phyloP scores from a whole-genome alignment of 2,329 filamentous ascomycete species.

The Botrytis hyacinthi region DNA sequence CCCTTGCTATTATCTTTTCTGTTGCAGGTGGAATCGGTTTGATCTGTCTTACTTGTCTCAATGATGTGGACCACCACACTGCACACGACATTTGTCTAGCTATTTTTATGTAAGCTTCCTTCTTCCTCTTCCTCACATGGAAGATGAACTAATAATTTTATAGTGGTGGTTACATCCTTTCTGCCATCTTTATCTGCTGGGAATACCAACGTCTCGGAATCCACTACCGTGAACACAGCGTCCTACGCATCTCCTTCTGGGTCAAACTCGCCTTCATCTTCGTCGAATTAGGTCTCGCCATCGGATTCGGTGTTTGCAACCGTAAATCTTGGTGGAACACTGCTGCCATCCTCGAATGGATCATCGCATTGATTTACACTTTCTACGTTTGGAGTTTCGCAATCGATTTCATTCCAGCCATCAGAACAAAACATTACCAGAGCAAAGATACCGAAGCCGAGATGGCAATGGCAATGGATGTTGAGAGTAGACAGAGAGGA shows the following conservation, averaged over 20 bases:
- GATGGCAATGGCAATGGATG: slow-evolving; percentile 25
- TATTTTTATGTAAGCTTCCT: slow-evolving; percentile 55
- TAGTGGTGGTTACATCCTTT: slow-evolving; percentile 72
- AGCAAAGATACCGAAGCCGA: slow-evolving; percentile 32
- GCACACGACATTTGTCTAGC: slow-evolving; percentile 73
- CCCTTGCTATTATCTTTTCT: slow-evolving; percentile 63
- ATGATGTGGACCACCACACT: slow-evolving; percentile 63
- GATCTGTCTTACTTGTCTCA: slow-evolving; percentile 79
- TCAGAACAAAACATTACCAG: slow-evolving; percentile 26
- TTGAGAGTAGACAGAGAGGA: slow-evolving; percentile 15
- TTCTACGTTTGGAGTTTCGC: slow-evolving; percentile 86
- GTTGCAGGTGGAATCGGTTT: slow-evolving; percentile 73
- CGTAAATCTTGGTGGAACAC: slow-evolving; percentile 53
- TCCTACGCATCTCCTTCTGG: slow-evolving; percentile 79
- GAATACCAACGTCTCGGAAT: slow-evolving; percentile 86
- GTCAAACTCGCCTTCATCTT: slow-evolving; percentile 84
- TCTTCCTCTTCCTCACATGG: too few species aligned
- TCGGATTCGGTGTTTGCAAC: slow-evolving; percentile 66
- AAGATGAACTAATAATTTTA: neutral
- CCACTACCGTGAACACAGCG: slow-evolving; percentile 70
- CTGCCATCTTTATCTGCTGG: slow-evolving; percentile 83
- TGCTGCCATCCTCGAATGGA: slow-evolving; percentile 76
- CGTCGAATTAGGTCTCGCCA: slow-evolving; percentile 69
- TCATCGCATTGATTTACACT: slow-evolving; percentile 79
- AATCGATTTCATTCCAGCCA: slow-evolving; percentile 79